phyloP scores from a whole-genome alignment of 1,139 yeast genomes.

The Yamadazyma siamensis region DNA sequence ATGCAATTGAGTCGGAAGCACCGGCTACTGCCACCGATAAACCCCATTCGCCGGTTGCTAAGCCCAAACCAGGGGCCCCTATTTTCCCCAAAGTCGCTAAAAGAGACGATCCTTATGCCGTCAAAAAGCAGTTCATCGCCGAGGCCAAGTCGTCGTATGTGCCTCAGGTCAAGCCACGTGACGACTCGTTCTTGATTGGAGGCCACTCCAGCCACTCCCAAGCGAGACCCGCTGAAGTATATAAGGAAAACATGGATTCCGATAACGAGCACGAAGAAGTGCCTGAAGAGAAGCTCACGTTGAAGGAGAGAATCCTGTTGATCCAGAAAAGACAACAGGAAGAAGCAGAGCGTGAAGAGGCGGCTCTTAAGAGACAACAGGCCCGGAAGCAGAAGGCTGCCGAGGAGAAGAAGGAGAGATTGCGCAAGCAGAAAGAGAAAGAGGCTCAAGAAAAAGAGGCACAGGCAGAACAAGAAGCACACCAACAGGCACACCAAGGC shows the following conservation, averaged over 20 bases:
- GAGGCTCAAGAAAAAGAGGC: constrained; percentile 2
- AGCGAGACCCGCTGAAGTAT: constrained; percentile 6
- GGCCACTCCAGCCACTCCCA: constrained; percentile 24
- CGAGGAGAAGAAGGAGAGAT: constrained; percentile 25
- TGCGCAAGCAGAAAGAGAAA: constrained; percentile 12
- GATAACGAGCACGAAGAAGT: constrained; percentile 38
- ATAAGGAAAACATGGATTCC: constrained; percentile 18
- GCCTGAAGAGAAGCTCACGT: constrained; percentile 51
- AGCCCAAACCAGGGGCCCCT: constrained; percentile 13
- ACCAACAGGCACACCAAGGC: background rate
- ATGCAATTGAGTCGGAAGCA: background rate
- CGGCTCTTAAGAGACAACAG: constrained; percentile 54
- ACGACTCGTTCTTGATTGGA: constrained; percentile 30
- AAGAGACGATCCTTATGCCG: constrained; percentile 39
- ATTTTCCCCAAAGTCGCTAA: constrained; percentile 22
- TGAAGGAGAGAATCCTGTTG: constrained; percentile 82
- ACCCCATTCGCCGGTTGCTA: too few relatives aligned
- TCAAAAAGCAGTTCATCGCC: constrained; percentile 43
- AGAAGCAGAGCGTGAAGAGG: constrained; percentile 73
- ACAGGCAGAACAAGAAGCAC: constrained; percentile 1
- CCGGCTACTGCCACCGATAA: constrained; percentile 1
- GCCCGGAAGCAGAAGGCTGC: constrained; percentile 48
- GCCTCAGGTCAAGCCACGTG: constrained; percentile 43
- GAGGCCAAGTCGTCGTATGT: constrained; percentile 43
- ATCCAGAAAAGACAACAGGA: constrained; percentile 80